Evolutionary conservation across 192 early-diverging fungal species (phyloP).

Genomic region (Phycomyces blakesleeanus): DNA sequence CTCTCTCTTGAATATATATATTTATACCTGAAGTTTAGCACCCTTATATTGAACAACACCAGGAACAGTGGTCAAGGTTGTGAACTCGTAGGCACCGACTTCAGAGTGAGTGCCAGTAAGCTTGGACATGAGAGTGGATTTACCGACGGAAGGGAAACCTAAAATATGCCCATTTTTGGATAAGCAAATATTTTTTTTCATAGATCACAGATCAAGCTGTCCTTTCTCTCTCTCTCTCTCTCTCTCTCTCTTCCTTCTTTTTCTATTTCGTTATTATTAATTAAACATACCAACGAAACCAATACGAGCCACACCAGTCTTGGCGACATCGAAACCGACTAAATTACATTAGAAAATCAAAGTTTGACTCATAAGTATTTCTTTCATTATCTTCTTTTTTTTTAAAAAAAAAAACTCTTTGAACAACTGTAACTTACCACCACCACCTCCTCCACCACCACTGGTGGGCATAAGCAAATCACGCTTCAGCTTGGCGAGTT

Average conservation of each 20-base stretch:
- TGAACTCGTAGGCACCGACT: constrained; percentile 97
- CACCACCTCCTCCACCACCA: constrained; percentile 82
- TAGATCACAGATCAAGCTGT: too few relatives aligned
- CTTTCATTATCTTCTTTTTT: neutral
- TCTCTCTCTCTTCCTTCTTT: neutral
- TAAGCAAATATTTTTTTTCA: neutral
- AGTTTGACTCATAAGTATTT: neutral
- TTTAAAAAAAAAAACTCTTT: neutral
- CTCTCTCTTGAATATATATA: neutral
- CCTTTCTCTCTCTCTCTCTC: too few relatives aligned
- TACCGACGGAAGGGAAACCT: constrained; percentile 97
- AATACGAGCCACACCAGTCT: constrained; percentile 97
- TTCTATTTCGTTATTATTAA: neutral
- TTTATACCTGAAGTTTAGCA: constrained; percentile 82
- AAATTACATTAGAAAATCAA: constrained; percentile 4
- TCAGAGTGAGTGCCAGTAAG: constrained; percentile 95
- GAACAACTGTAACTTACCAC: constrained; percentile 59
- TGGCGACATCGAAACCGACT: constrained; percentile 97
- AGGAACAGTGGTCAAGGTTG: constrained; percentile 98
- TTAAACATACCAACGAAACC: constrained; percentile 70
- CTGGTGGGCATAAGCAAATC: constrained; percentile 87
- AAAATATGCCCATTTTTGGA: neutral
- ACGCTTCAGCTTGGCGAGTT: constrained; percentile 93
- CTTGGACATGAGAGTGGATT: constrained; percentile 96
- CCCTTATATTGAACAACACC: constrained; percentile 95